These are phyloP conservation scores for Lachnellula occidentalis DNA, from an alignment of 2,329 filamentous ascomycete species.

Conservation along the genomic window DNA sequence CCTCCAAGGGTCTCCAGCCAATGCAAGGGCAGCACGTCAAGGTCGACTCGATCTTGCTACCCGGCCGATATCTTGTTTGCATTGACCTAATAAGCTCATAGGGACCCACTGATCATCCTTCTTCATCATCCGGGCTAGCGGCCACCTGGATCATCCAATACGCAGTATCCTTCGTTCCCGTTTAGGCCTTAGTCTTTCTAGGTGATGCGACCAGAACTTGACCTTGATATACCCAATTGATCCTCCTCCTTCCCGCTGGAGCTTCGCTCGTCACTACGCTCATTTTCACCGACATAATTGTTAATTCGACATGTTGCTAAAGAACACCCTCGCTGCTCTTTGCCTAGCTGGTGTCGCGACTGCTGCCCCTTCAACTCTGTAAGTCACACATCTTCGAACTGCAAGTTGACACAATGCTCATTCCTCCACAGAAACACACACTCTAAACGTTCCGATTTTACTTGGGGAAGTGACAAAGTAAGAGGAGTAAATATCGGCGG, in stretches of 20 bases:
- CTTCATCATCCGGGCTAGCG: neutral
- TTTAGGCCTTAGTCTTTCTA: neutral
- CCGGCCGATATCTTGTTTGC: slow-evolving; percentile 6
- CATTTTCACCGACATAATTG: slow-evolving; percentile 2
- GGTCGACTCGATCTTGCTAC: no score
- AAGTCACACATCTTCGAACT: neutral
- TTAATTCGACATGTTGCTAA: slow-evolving; percentile 17
- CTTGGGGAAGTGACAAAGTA: slow-evolving; percentile 45
- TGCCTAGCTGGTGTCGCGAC: slow-evolving; percentile 8
- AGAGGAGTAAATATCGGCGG: slow-evolving; percentile 35
- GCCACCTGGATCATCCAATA: neutral
- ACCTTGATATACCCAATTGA: neutral
- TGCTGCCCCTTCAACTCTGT: slow-evolving; percentile 7
- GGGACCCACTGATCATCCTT: slow-evolving; percentile 2
- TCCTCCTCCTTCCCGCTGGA: neutral
- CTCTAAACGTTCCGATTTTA: slow-evolving; percentile 34
- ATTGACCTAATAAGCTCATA: slow-evolving; percentile 9
- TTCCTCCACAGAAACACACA: slow-evolving; percentile 6
- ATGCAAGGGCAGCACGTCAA: slow-evolving; percentile 6
- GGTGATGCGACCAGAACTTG: neutral
- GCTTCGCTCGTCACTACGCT: slow-evolving; percentile 1
- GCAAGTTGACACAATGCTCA: neutral
- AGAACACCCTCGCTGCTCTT: slow-evolving; percentile 11
- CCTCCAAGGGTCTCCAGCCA: neutral
- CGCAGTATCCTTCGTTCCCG: neutral